These are phyloP conservation scores for Sinapis alba DNA, from an alignment of 441 rosid genomes.

Conservation along the genomic window DNA sequence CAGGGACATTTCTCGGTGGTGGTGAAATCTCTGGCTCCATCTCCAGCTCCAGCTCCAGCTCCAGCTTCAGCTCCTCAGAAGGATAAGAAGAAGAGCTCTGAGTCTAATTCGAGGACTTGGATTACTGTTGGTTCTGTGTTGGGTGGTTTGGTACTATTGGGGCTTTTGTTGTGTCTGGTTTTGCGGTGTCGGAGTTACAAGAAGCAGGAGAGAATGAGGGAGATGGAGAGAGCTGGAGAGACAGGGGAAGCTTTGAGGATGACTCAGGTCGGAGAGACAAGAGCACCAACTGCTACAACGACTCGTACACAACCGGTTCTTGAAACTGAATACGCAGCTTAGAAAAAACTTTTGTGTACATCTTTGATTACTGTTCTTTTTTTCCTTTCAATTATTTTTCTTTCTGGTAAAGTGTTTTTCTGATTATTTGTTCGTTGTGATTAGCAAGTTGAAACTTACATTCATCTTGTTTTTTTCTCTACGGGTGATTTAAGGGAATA, in stretches of 20 bases:
- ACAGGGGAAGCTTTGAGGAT: constrained; percentile 80
- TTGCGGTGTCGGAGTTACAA: constrained; percentile 64
- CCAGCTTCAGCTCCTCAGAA: constrained; percentile 30
- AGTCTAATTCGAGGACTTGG: constrained; percentile 59
- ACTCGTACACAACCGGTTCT: constrained; percentile 90
- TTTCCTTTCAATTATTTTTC: background rate
- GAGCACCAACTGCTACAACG: constrained; percentile 75
- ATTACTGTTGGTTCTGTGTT: constrained; percentile 76
- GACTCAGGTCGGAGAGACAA: constrained; percentile 70
- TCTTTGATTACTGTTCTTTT: constrained; percentile 23
- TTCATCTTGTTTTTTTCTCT: constrained; percentile 38
- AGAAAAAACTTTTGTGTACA: constrained; percentile 32
- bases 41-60: constrained; percentile 26
- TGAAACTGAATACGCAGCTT: constrained; percentile 86
- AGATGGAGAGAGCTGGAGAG: constrained; percentile 94
- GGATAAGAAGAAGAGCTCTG: constrained; percentile 21
- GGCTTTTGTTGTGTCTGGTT: constrained; percentile 50
- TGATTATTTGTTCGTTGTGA: constrained; percentile 40
- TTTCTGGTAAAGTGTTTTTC: constrained; percentile 41
- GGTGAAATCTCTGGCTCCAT: constrained; percentile 56
- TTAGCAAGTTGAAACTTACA: constrained; percentile 36
- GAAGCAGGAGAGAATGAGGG: constrained; percentile 62
- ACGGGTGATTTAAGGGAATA: constrained; percentile 39
- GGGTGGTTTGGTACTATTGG: constrained; percentile 67
- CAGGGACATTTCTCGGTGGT: constrained; percentile 97